phyloP scores from a whole-genome alignment of 169 alveolate genomes.

The Amoebophrya sp. region DNA sequence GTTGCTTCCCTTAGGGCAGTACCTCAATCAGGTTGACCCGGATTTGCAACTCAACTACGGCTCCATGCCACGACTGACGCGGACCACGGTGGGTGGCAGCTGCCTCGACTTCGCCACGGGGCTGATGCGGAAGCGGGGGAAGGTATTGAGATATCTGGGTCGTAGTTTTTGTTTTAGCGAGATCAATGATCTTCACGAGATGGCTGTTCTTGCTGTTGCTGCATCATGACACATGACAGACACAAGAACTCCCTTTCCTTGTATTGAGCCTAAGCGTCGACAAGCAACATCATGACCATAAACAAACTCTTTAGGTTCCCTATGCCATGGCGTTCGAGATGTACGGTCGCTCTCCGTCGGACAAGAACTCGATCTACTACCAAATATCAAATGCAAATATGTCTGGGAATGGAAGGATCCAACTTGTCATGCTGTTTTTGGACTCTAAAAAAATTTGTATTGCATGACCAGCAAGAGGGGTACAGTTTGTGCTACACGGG shows the following conservation, averaged over 20 bases:
- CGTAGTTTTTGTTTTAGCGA: neutral
- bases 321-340: neutral
- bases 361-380: neutral
- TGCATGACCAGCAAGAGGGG: too few relatives aligned
- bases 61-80: neutral
- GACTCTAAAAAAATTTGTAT: too few relatives aligned
- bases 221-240: neutral
- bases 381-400: neutral
- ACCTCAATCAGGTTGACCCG: neutral
- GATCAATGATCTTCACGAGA: neutral
- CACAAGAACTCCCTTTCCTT: neutral
- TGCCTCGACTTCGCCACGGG: neutral
- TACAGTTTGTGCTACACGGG: too few relatives aligned
- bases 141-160: neutral
- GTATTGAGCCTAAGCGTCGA: too few relatives aligned
- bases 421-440: too few relatives aligned
- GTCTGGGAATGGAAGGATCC: too few relatives aligned
- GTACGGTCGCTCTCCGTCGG: neutral
- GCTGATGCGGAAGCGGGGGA: neutral
- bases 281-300: too few relatives aligned
- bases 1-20: neutral
- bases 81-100: neutral
- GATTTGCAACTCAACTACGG: neutral
- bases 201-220: neutral
- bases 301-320: neutral